phyloP scores from a whole-genome alignment of 2,329 filamentous ascomycete species.

The Trichothecium sympodiale region DNA sequence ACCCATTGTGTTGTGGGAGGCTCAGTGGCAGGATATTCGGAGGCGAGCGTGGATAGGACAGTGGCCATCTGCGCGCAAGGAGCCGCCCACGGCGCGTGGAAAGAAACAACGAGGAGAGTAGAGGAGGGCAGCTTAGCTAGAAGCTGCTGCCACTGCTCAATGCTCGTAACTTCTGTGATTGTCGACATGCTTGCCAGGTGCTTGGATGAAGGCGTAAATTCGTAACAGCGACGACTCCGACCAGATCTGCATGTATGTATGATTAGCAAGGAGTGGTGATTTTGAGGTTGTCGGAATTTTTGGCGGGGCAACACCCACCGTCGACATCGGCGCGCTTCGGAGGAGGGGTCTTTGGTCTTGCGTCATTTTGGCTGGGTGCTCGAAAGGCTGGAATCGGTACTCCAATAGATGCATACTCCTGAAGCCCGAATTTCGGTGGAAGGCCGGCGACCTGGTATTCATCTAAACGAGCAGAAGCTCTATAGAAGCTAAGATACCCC shows the following conservation, averaged over 20 bases:
- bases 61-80: conserved; percentile 91
- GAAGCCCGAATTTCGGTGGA: too few relatives aligned
- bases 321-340: background rate
- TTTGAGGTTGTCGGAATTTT: conserved; percentile 1
- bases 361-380: conserved; percentile 4
- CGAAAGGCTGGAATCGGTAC: too few relatives aligned
- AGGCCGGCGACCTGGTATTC: too few relatives aligned
- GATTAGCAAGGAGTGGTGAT: background rate
- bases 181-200: conserved; percentile 49
- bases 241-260: background rate
- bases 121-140: conserved; percentile 54
- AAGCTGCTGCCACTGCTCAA: conserved; percentile 61
- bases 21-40: conserved; percentile 63
- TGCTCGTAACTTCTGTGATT: conserved; percentile 65
- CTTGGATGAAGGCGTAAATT: background rate
- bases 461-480: too few relatives aligned
- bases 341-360: conserved; percentile 1
- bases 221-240: background rate
- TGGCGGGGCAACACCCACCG: conserved; percentile 3
- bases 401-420: too few relatives aligned
- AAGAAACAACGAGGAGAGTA: conserved; percentile 76
- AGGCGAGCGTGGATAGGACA: conserved; percentile 74
- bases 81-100: conserved; percentile 93
- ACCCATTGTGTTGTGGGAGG: conserved; percentile 69
- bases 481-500: too few relatives aligned